These are phyloP conservation scores for Lasiodiplodia theobromae DNA, from an alignment of 2,329 filamentous ascomycete genomes.

Conservation along the genomic window DNA sequence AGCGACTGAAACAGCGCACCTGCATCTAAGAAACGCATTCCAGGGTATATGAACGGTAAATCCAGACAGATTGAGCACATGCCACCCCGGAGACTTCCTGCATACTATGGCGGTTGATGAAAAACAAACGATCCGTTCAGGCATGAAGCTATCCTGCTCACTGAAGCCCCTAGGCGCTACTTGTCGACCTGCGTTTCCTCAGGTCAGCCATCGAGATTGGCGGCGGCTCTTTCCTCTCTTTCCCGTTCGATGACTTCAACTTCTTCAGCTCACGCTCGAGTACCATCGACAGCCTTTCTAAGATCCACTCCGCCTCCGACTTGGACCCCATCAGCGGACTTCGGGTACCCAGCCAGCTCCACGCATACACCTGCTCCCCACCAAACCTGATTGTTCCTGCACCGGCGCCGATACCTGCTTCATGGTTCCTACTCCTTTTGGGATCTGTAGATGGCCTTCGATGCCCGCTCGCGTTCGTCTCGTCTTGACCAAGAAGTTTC, in stretches of 20 bases:
- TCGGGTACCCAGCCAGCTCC: slow-evolving; percentile 76
- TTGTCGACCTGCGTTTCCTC: slow-evolving; percentile 7
- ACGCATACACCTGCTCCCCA: slow-evolving; percentile 62
- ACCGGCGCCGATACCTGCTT: slow-evolving; percentile 21
- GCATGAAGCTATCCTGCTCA: neutral
- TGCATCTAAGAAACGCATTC: neutral
- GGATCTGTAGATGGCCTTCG: slow-evolving; percentile 39
- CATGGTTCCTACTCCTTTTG: slow-evolving; percentile 21
- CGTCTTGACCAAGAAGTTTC: slow-evolving; percentile 47
- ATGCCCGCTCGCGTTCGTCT: slow-evolving; percentile 48
- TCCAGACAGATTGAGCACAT: neutral
- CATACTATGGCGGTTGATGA: neutral
- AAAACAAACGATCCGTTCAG: neutral
- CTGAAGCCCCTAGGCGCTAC: neutral
- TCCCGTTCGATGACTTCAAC: slow-evolving; percentile 37
- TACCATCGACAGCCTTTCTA: slow-evolving; percentile 67
- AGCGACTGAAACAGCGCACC: neutral
- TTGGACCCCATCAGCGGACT: slow-evolving; percentile 74
- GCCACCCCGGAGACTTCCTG: neutral
- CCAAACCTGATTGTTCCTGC: slow-evolving; percentile 32
- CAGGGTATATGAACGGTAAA: neutral
- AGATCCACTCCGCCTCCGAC: slow-evolving; percentile 75
- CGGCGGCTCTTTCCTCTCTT: slow-evolving; percentile 36
- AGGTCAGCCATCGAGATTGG: slow-evolving; percentile 45
- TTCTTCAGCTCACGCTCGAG: slow-evolving; percentile 55